A percentile compares a stretch with the other conserved stretches of the same genome.
These are phyloP conservation scores for Apiospora rasikravindrae DNA, from an alignment of 2,329 filamentous ascomycete genomes.

Conservation along the genomic window DNA sequence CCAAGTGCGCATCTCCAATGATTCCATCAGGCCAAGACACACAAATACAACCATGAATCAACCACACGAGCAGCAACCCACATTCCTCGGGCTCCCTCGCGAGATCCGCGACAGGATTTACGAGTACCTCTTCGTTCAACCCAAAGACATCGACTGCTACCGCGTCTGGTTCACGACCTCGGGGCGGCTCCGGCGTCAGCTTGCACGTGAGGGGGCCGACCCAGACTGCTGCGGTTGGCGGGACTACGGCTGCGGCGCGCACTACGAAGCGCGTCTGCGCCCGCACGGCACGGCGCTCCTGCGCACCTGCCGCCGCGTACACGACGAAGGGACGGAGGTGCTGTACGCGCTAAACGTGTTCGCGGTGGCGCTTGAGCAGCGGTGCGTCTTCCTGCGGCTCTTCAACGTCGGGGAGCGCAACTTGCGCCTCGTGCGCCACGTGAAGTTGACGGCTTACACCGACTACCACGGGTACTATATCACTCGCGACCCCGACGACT, in stretches of 20 bases:
- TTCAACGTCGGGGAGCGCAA: constrained; percentile 24
- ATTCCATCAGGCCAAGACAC: neutral
- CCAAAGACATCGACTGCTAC: neutral
- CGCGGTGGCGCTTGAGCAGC: constrained; percentile 21
- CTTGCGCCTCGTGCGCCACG: constrained; percentile 20
- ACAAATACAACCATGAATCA: neutral
- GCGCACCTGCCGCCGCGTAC: neutral
- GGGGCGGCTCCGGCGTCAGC: neutral
- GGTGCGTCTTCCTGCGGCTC: constrained; percentile 17
- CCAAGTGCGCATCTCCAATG: neutral
- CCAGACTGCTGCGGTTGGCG: neutral
- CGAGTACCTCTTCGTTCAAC: neutral
- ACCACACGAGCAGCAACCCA: neutral
- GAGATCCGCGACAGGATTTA: neutral
- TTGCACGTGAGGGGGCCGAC: neutral
- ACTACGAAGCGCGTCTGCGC: neutral
- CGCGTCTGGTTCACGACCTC: neutral
- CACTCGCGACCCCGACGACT: constrained; percentile 5
- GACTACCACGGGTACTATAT: constrained; percentile 18
- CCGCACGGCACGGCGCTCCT: neutral
- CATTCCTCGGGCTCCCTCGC: neutral
- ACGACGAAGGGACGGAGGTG: constrained; percentile 22
- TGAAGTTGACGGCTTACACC: constrained; percentile 19
- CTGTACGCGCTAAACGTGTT: constrained; percentile 25
- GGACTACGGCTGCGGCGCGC: neutral